Percentiles rank a stretch among this genome's conserved stretches.
Evolutionary conservation across 768 basidiomycete species (phyloP).

Genomic region (Boletus rufocinnamomeus): DNA sequence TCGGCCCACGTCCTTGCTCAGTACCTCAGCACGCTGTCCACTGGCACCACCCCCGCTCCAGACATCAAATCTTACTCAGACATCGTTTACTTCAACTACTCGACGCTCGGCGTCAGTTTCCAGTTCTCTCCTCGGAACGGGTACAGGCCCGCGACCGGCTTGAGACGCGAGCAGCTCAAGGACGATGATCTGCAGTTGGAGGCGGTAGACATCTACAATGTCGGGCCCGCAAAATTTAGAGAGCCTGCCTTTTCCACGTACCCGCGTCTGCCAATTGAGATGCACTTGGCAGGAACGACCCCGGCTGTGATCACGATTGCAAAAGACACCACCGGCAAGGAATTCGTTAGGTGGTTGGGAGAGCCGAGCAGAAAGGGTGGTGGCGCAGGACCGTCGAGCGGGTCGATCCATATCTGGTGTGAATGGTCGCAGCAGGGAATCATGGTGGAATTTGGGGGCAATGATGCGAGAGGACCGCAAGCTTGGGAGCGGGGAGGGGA

Average conservation of each 20-base stretch:
- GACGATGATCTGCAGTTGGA: slow-evolving; percentile 59
- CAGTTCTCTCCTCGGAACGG: slow-evolving; percentile 68
- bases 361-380: slow-evolving; percentile 93
- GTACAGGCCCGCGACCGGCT: slow-evolving; percentile 56
- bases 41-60: slow-evolving; percentile 37
- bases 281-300: slow-evolving; percentile 43
- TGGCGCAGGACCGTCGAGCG: slow-evolving; percentile 78
- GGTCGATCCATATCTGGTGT: slow-evolving; percentile 90
- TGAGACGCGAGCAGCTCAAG: slow-evolving; percentile 47
- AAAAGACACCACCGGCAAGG: slow-evolving; percentile 64
- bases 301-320: slow-evolving; percentile 45
- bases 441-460: slow-evolving; percentile 86
- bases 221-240: slow-evolving; percentile 45
- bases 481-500: slow-evolving; percentile 89
- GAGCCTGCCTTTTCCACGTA: slow-evolving; percentile 59
- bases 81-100: slow-evolving; percentile 86
- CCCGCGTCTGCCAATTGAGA: slow-evolving; percentile 52
- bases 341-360: slow-evolving; percentile 73
- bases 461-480: slow-evolving; percentile 73
- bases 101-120: slow-evolving; percentile 75
- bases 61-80: slow-evolving; percentile 82
- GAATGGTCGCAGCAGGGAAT: slow-evolving; percentile 84
- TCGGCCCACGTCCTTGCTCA: slow-evolving; percentile 44
- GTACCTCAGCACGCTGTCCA: slow-evolving; percentile 44
- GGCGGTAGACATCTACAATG: slow-evolving; percentile 84